Conservation (phyloP, 1,139 yeast genomes). For the Yamadazyma jaroonii region DNA sequence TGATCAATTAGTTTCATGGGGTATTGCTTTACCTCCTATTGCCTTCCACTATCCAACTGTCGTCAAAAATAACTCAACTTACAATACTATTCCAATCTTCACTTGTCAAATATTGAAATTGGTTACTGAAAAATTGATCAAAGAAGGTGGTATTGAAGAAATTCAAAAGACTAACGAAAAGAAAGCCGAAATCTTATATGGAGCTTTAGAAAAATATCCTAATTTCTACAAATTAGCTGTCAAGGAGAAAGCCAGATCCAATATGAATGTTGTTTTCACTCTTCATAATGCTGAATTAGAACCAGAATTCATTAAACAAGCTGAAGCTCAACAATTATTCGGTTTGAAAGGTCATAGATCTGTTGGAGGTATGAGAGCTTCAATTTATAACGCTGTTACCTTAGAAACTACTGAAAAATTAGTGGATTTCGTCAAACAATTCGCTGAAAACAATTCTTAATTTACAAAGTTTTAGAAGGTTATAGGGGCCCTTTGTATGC, state of each 20-base stretch:
- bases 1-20: slow-evolving; percentile 54
- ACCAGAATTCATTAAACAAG: slow-evolving; percentile 59
- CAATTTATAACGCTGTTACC: slow-evolving; percentile 84
- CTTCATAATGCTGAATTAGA: slow-evolving; percentile 62
- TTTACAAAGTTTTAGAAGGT: background rate
- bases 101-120: slow-evolving; percentile 82
- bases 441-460: slow-evolving; percentile 40
- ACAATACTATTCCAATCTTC: slow-evolving; percentile 93
- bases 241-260: slow-evolving; percentile 57
- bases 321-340: slow-evolving; percentile 47
- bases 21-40: slow-evolving; percentile 78
- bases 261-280: slow-evolving; percentile 93
- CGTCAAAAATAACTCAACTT: slow-evolving; percentile 84
- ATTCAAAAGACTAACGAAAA: slow-evolving; percentile 58
- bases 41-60: slow-evolving; percentile 87
- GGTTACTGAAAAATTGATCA: slow-evolving; percentile 62
- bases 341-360: slow-evolving; percentile 96
- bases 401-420: slow-evolving; percentile 60
- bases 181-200: slow-evolving; percentile 64
- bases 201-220: slow-evolving; percentile 64
- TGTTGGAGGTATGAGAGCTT: slow-evolving; percentile 95
- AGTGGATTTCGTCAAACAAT: slow-evolving; percentile 57
- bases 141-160: slow-evolving; percentile 52
- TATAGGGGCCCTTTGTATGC: no score
- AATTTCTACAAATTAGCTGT: slow-evolving; percentile 67